Conservation (phyloP, 2,329 filamentous ascomycete species). For the Thelonectria rubi region DNA sequence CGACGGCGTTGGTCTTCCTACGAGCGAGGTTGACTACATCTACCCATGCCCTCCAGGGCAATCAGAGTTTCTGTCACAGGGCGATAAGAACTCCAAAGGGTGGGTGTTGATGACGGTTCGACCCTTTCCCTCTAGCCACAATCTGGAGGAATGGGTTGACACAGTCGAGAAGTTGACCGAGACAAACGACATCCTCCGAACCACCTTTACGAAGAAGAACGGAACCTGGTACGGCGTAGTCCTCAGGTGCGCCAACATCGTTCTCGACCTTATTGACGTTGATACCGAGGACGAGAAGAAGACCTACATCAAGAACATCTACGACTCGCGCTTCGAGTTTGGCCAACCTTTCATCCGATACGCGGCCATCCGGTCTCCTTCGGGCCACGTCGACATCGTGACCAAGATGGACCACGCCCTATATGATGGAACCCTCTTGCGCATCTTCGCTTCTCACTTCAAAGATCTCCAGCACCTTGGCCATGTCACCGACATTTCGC, state of each 20-base stretch:
- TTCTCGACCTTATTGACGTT: slow-evolving; percentile 23
- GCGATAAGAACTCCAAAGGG: slow-evolving; percentile 24
- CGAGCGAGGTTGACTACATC: slow-evolving; percentile 20
- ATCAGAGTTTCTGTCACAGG: slow-evolving; percentile 43
- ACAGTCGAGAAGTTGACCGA: slow-evolving; percentile 29
- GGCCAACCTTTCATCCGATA: slow-evolving; percentile 49
- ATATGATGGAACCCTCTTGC: slow-evolving; percentile 50
- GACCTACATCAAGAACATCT: slow-evolving; percentile 35
- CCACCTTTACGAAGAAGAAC: slow-evolving; percentile 29
- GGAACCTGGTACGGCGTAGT: slow-evolving; percentile 37
- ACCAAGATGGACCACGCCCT: slow-evolving; percentile 44
- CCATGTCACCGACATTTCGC: slow-evolving; percentile 21
- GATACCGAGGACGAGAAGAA: slow-evolving; percentile 36
- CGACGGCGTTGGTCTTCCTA: neutral
- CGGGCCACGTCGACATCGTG: slow-evolving; percentile 35
- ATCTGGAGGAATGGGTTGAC: slow-evolving; percentile 34
- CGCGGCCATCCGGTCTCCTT: slow-evolving; percentile 41
- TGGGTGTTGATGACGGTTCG: slow-evolving; percentile 41
- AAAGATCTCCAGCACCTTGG: slow-evolving; percentile 29
- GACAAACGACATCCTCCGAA: slow-evolving; percentile 39
- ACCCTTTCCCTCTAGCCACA: slow-evolving; percentile 25
- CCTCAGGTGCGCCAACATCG: slow-evolving; percentile 27
- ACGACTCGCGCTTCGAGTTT: slow-evolving; percentile 42
- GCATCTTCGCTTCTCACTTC: slow-evolving; percentile 49
- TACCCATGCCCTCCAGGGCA: slow-evolving; percentile 45